Evolutionary conservation across 2,329 filamentous ascomycete species (phyloP), one percentile per base, ranked within the genome.

Genomic region (Penicillium sp.): DNA sequence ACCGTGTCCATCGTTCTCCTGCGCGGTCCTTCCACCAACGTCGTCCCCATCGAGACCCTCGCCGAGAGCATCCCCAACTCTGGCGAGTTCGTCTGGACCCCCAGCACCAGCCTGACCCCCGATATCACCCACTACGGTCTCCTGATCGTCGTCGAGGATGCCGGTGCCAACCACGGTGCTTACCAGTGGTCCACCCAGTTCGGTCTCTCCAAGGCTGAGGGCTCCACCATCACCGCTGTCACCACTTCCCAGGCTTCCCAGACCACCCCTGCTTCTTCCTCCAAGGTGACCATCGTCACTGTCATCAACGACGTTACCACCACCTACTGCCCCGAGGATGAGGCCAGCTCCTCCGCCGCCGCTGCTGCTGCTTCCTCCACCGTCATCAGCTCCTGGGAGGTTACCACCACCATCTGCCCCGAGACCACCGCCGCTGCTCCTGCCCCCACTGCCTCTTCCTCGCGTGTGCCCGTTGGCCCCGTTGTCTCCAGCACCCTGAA

Each of bases 111-210:
- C 45, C 82, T 88, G 62, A 78, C 81, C 69, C 72, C 73, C 64
- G 82, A 84, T 64, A 73, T 72, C 65, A 81, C 80, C 68, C 83
- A 81, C 76, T 89, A 88, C 77, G 87, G 86, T 64, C 79, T 89
- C 72, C 81, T 88, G 73, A 76, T 89, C 69, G 85, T 89, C 68
- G 85, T 84, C 66, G 84, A 88, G 71, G 79, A 80, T 54, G 85
- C 80, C 65, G 85, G 86, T 44, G 38, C 73, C 76, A 84, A 72
- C 53, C 53, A 55, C 38, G 53, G 53, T 55, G 53, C 53, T 38
- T 89, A 86, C 82, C 86, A 89, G 74, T 87, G 82, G 77, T 84
- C 83, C 47, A 85, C 84, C 61, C 86, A 88, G 75, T 88, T 88
- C 79, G 86, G 86, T 70, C 81, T 89, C 78, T 59, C 72, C 58